Base-by-base conservation (phyloP, 2,329 filamentous ascomycete genomes). In the Didymellaceae sp. region DNA sequence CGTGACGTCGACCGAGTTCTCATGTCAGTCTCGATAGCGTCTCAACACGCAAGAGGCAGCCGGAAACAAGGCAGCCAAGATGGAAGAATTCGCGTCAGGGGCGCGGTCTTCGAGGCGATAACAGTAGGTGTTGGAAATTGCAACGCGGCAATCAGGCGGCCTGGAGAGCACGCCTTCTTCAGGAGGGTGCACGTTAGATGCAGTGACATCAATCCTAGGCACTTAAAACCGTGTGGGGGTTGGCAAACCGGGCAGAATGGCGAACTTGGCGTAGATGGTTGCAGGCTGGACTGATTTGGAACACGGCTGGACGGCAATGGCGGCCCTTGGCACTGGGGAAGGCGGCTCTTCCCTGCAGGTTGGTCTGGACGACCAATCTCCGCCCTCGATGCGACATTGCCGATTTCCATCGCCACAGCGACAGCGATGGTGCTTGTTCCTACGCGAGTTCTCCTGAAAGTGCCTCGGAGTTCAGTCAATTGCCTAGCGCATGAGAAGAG, bases 261-360 rank as follows among this genome's bases (percentile, higher is more conserved):
- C 25, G n/a, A 35, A 45, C 5, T 22, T 37, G 24, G 46, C 26
- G 26, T 14, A 25, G 25, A 39, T 21, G 46, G 22, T 51, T 24
- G 47, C 41, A 30, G 41, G 48, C 35, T 45, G 48, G 30, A 41
- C 41, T 22, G 14, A 45, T 37, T 51, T 51, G 35, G 35, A 42
- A 45, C 41, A 30, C 48, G 48, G 42, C 41, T 51, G 40, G 30
- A 48, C 45, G 45, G 45, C 45, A 48, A 48, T 35, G 45, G 45
- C 45, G 37, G 45, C 24, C 28, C 35, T 42, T 48, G 45, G 45
- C 45, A 28, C 44, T 47, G 44, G 48, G 37, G 41, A 41, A 41
- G 41, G 42, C 31, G 47, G 48, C 41, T 41, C 35, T 37, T 37
- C 48, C 41, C 31, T 45, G 42, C 25, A 16, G 20, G 18, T 35